Conservation (phyloP, 2,329 filamentous ascomycete genomes). For the Aspergillus versicolor region DNA sequence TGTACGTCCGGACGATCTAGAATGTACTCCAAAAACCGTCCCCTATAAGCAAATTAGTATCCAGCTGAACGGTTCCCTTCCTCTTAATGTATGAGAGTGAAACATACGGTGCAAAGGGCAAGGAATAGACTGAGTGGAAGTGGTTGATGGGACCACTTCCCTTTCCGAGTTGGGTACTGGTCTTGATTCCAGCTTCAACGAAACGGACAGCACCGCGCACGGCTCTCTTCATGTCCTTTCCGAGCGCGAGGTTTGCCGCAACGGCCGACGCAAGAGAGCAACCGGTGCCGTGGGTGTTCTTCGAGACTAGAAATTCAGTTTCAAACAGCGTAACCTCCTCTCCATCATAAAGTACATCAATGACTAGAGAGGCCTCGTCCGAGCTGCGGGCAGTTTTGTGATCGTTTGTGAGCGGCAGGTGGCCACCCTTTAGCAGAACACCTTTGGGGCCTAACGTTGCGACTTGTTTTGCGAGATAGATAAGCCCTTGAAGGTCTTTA, state of each 20-base stretch:
- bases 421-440: constrained; percentile 87
- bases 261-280: constrained; percentile 84
- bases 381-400: constrained; percentile 58
- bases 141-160: constrained; percentile 67
- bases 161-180: constrained; percentile 55
- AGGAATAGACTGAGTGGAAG: constrained; percentile 60
- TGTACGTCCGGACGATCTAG: constrained; percentile 73
- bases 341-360: constrained; percentile 74
- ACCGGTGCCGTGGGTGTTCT: constrained; percentile 90
- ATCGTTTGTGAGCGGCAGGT: constrained; percentile 71
- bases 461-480: constrained; percentile 65
- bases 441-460: constrained; percentile 70
- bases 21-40: constrained; percentile 79
- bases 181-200: constrained; percentile 61
- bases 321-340: constrained; percentile 62
- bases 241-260: constrained; percentile 59
- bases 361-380: constrained; percentile 63
- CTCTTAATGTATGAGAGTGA: not conserved
- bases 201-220: constrained; percentile 59
- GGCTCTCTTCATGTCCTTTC: constrained; percentile 49
- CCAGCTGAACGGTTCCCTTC: not conserved
- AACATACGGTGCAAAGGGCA: constrained; percentile 59
- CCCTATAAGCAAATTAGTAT: constrained; percentile 40
- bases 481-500: constrained; percentile 63
- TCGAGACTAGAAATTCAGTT: constrained; percentile 68